These are phyloP conservation scores for Phaffia australis DNA, from an alignment of 768 basidiomycete species.

Conservation along the genomic window DNA sequence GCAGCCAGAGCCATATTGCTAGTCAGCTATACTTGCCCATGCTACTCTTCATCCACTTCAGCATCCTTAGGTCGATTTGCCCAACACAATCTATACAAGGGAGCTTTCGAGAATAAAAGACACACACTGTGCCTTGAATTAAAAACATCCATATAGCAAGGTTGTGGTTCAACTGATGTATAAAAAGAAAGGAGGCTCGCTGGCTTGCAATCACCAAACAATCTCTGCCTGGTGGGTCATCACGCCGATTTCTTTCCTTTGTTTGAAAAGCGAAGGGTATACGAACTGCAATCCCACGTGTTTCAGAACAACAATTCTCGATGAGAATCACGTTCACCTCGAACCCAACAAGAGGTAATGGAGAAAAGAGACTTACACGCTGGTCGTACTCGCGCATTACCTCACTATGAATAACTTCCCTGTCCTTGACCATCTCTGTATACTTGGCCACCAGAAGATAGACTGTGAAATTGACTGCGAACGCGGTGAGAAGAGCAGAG, in stretches of 20 bases:
- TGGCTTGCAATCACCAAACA: constrained; percentile 14
- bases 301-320: not conserved
- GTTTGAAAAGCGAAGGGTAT: constrained; percentile 22
- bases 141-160: no score
- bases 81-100: no score
- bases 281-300: constrained; percentile 16
- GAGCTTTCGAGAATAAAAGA: no score
- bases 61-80: no score
- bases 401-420: constrained; percentile 18
- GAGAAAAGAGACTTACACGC: constrained; percentile 6
- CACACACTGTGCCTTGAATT: no score
- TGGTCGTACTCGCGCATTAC: constrained; percentile 26
- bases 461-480: constrained; percentile 13
- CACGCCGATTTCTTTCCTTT: constrained; percentile 15
- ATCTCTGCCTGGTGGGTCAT: constrained; percentile 23
- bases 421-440: constrained; percentile 16
- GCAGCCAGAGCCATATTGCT: no score
- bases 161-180: no score
- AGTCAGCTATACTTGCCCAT: no score
- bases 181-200: no score
- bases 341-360: not conserved
- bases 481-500: constrained; percentile 4
- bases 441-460: constrained; percentile 15
- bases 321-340: not conserved
- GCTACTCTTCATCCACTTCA: no score